phyloP scores from a whole-genome alignment of 2,329 filamentous ascomycete species.

The Parasarocladium wereldwijsianum region DNA sequence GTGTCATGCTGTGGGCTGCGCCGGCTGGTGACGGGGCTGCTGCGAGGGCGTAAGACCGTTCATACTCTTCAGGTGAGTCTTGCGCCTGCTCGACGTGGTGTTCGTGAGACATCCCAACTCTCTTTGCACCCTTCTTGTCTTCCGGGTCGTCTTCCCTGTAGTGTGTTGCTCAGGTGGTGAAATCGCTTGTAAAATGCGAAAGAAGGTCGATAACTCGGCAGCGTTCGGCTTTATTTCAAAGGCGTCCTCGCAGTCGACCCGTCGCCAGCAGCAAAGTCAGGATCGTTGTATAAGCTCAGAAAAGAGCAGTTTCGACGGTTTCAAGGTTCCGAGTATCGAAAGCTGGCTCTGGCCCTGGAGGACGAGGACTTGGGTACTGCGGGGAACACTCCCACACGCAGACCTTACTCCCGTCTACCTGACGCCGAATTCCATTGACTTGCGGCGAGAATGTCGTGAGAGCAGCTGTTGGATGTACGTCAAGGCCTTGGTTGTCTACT shows the following conservation, averaged over 20 bases:
- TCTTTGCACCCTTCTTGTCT: constrained; percentile 2
- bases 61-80: constrained; percentile 19
- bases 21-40: constrained; percentile 10
- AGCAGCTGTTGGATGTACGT: constrained; percentile 6
- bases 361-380: constrained; percentile 29
- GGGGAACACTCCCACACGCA: constrained; percentile 43
- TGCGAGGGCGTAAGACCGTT: constrained; percentile 19
- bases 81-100: constrained; percentile 21
- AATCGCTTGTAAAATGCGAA: no score
- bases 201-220: no score
- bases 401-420: constrained; percentile 39
- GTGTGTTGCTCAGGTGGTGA: no score
- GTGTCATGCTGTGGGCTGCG: constrained; percentile 3
- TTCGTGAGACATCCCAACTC: constrained; percentile 35
- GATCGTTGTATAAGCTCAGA: no score
- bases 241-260: not conserved
- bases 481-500: no score
- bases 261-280: not conserved
- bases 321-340: no score
- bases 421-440: constrained; percentile 43
- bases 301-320: no score
- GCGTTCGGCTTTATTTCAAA: no score
- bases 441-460: constrained; percentile 10
- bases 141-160: no score
- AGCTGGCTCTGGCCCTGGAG: no score